Evolutionary conservation across 371 early-diverging fungal genomes (phyloP), one percentile per base, ranked within the genome.

Genomic region (Rhizopus sp.): DNA sequence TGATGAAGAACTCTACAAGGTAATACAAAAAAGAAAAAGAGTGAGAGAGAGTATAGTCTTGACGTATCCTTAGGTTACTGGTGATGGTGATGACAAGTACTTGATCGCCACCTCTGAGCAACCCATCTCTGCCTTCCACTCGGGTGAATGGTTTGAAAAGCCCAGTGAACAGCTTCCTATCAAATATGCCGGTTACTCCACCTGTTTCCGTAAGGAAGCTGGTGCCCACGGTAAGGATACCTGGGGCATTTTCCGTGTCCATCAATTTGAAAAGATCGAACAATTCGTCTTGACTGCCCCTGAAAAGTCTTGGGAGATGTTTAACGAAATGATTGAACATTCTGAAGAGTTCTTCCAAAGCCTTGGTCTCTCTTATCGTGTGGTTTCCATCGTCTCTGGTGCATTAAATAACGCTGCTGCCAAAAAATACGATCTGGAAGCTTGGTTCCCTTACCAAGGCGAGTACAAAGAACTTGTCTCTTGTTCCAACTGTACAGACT

Each of bases 241-340:
- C 57, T 92, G 95, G 95, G 99, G 99, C 57, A 92, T 99, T 62
- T 99, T 99, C 91, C 89, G 99, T 60, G 98, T 99, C 42, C 99
- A 99, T 76, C 99, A 99, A 86, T 99, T 99, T 75, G 99, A 99
- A 78, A 99, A 99, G 89, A 86, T 99, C 55, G 99, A 99, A 82
- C 99, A 99, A 82, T 99, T 99, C 79, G 92, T 95, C 39, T 75
- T 99, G 68, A 92, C 95, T 29, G 92, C 93, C 58, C 99, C 99
- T 38, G 97, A 96, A 60, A 95, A 98, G 84, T 92, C 93, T 38
- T 95, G 97, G 94, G 96, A 93, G 63, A 92, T 94, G 93, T 97
- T 96, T 80, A 92, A 98, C 63, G 91, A 94, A 62, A 99, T 99
- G 99, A 90, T 99, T 53, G 72, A 68, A 35, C 85, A 83, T 64